Percentiles rank a stretch among this genome's conserved stretches.
Conservation (phyloP, 75 land plant genomes). For the Pinus albicaulis region DNA sequence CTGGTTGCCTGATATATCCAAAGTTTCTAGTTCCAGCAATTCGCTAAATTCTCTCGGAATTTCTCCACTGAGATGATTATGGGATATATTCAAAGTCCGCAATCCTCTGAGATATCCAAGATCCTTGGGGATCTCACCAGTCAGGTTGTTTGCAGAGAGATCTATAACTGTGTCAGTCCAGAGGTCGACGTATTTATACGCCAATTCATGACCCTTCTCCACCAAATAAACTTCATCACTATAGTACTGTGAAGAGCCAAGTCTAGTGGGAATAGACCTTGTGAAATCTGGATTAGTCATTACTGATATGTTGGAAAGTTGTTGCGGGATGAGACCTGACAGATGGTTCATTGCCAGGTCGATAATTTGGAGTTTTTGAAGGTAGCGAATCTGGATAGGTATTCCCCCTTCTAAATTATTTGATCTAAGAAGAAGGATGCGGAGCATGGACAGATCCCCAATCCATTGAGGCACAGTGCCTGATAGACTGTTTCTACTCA, state of each 20-base stretch:
- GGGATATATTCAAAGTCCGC: conserved; percentile 38
- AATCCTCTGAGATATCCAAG: conserved; percentile 39
- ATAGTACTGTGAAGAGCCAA: conserved; percentile 17
- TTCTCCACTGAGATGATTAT: conserved; percentile 39
- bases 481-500: conserved; percentile 42
- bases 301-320: conserved; percentile 22
- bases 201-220: conserved; percentile 41
- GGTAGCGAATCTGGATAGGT: background rate
- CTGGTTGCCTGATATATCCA: conserved; percentile 58
- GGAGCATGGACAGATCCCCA: conserved; percentile 19
- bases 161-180: conserved; percentile 41
- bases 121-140: conserved; percentile 38
- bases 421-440: conserved; percentile 43
- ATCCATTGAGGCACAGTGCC: conserved; percentile 53
- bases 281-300: conserved; percentile 20
- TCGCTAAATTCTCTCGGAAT: conserved; percentile 46
- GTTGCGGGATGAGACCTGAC: conserved; percentile 36
- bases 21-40: conserved; percentile 37
- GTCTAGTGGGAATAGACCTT: background rate
- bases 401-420: conserved; percentile 45
- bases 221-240: conserved; percentile 31
- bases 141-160: conserved; percentile 47
- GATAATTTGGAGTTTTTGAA: conserved; percentile 19
- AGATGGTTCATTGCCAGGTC: conserved; percentile 63
- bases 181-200: conserved; percentile 22